phyloP scores from a whole-genome alignment of 306 rosid species.

The Gastrolobium villosum region DNA sequence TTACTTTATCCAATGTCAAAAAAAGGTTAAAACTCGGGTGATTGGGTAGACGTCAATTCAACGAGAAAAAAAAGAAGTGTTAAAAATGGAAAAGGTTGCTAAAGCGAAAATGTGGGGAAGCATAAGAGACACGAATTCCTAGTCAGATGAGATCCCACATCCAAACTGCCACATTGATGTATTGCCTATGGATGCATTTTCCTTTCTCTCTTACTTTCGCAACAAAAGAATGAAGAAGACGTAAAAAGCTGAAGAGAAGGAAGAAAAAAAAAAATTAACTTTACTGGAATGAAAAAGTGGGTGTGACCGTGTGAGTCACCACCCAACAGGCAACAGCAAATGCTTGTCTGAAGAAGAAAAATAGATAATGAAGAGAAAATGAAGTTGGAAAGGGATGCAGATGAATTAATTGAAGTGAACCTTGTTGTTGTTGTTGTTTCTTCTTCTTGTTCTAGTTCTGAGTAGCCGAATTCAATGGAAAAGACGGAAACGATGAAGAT shows the following conservation, averaged over 20 bases:
- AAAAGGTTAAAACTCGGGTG: slow-evolving; percentile 49
- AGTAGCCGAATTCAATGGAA: slow-evolving; percentile 16
- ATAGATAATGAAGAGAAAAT: not conserved
- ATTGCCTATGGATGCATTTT: slow-evolving; percentile 17
- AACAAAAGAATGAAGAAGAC: slow-evolving; percentile 28
- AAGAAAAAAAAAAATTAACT: slow-evolving; percentile 47
- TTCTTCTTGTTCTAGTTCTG: not conserved
- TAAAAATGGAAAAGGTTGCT: slow-evolving; percentile 35
- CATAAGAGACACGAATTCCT: slow-evolving; percentile 38
- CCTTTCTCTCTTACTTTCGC: slow-evolving; percentile 2
- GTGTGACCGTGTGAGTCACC: slow-evolving; percentile 29
- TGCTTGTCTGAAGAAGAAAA: slow-evolving; percentile 21
- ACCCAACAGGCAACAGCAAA: slow-evolving; percentile 46
- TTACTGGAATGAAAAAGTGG: slow-evolving; percentile 53
- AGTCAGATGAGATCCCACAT: slow-evolving; percentile 54
- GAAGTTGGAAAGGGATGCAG: not conserved
- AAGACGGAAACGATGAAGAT: not conserved
- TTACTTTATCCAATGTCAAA: slow-evolving; percentile 49
- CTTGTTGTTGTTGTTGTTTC: not conserved
- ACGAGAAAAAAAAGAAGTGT: slow-evolving; percentile 11
- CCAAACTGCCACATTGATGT: slow-evolving; percentile 42
- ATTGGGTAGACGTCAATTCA: slow-evolving; percentile 50
- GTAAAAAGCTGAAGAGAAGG: slow-evolving; percentile 15
- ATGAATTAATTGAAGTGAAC: slow-evolving; percentile 15
- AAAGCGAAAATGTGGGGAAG: slow-evolving; percentile 51